phyloP scores from a whole-genome alignment of 2,329 filamentous ascomycete genomes.

The Claviceps citrina region DNA sequence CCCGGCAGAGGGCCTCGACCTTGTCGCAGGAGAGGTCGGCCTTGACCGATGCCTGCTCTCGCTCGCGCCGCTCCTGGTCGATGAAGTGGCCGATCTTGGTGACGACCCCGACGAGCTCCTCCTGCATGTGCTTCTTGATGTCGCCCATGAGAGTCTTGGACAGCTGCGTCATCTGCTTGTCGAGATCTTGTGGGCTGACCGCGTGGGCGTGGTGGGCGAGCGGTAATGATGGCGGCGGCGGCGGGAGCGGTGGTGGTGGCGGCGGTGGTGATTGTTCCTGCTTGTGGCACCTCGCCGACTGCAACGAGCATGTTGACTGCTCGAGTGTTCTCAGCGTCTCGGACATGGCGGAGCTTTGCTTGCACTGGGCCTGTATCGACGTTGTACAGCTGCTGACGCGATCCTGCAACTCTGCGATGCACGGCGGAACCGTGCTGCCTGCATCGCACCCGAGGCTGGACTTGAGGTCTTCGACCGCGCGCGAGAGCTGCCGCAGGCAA shows the following conservation, averaged over 20 bases:
- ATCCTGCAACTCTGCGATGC: background rate
- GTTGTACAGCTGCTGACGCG: background rate
- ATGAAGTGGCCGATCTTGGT: conserved; percentile 8
- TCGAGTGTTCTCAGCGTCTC: conserved; percentile 1
- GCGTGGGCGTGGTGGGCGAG: background rate
- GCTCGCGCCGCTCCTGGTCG: conserved; percentile 9
- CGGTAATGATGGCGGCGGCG: background rate
- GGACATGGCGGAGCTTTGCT: background rate
- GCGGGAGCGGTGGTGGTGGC: background rate
- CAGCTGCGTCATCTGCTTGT: conserved; percentile 2
- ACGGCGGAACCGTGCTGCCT: background rate
- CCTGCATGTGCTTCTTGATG: conserved; percentile 2
- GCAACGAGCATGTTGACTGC: background rate
- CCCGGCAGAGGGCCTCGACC: conserved; percentile 1
- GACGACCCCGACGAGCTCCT: conserved; percentile 4
- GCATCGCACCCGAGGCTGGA: background rate
- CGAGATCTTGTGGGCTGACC: background rate
- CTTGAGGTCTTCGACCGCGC: background rate
- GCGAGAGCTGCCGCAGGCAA: background rate
- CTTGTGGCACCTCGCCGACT: background rate
- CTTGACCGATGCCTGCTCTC: conserved; percentile 2
- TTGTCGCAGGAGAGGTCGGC: conserved; percentile 6
- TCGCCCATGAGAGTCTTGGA: background rate
- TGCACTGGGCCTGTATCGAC: background rate
- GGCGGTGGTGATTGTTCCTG: background rate